Evolutionary conservation across 768 basidiomycete species (phyloP), one percentile per base, ranked within the genome.

Genomic region (Trametes elegans): DNA sequence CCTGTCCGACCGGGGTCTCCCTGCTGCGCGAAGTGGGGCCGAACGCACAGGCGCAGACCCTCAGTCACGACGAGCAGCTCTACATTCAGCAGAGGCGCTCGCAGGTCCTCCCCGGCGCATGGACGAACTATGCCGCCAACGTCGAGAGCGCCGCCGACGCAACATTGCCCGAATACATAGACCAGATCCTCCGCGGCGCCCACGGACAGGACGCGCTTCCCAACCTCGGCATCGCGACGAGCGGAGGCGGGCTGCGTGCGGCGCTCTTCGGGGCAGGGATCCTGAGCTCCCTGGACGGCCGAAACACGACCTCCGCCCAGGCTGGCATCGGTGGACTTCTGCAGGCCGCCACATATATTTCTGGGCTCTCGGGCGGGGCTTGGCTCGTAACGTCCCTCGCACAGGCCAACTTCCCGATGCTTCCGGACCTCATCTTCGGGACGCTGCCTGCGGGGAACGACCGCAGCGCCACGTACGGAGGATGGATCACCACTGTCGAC

Each of bases 351-450:
- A 74, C 75, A 0, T 84, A 85, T 64, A 62, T 81, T 14, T 47
- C 80, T 1, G 84, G 80, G 1, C 67, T 85, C 10, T 79, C 79
- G 0, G 79, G 79, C 57, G 87, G 87, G 3, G 83, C 86, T 2
- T 88, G 86, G 86, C 65, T 85, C 8, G 79, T 80, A 0, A 79
- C 79, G 1, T 90, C 87, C 0, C 70, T 90, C 55, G 65, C 76
- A 21, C 75, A 83, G 65, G 88, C 88, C 59, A 74, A 86, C 62
- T 86, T 83, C 73, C 84, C 86, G 1, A 74, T 63, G 2, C 27
- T 81, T 10, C 68, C 74, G 3, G 76, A 85, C 18, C 70, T 90
- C 47, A 81, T 89, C 1, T 78, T 80, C 41, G 88, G 88, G 3
- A 73, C 74, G 7, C 55, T 62, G 36, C 64, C 71, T 18, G 70